Conservation (phyloP, 1,284 basidiomycete genomes). For the Inonotus obliquus region DNA sequence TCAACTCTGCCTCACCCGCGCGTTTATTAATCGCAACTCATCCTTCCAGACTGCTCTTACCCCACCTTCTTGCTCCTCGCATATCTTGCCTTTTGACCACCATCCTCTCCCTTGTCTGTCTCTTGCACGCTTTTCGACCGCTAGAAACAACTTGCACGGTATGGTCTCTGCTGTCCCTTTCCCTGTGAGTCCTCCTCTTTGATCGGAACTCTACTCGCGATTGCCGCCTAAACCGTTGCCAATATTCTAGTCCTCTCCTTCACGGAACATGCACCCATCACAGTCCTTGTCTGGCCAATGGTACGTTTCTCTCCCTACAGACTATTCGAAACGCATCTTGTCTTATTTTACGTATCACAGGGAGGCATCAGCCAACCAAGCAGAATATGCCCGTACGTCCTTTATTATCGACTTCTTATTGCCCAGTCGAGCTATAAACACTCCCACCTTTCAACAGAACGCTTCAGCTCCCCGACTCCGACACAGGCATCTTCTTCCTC, state of each 20-base stretch:
- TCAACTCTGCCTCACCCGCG: not conserved
- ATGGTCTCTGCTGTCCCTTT: constrained; percentile 13
- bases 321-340: not conserved
- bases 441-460: not conserved
- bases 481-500: not conserved
- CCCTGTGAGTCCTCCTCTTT: not conserved
- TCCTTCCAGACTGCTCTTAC: not conserved
- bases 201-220: not conserved
- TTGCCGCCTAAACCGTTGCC: not conserved
- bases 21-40: not conserved
- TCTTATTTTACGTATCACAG: not conserved
- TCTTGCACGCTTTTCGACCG: not conserved
- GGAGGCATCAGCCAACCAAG: not conserved
- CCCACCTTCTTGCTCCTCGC: not conserved
- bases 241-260: not conserved
- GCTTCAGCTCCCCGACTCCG: constrained; percentile 12
- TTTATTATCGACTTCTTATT: not conserved
- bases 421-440: not conserved
- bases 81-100: not conserved
- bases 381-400: constrained; percentile 1
- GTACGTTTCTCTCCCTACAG: not conserved
- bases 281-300: not conserved
- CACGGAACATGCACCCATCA: not conserved
- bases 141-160: not conserved
- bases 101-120: not conserved